A percentile compares a stretch with the other conserved stretches of the same genome.
Conservation (phyloP, 352 stramenopile genomes). For the Saprolegnia parasitica region DNA sequence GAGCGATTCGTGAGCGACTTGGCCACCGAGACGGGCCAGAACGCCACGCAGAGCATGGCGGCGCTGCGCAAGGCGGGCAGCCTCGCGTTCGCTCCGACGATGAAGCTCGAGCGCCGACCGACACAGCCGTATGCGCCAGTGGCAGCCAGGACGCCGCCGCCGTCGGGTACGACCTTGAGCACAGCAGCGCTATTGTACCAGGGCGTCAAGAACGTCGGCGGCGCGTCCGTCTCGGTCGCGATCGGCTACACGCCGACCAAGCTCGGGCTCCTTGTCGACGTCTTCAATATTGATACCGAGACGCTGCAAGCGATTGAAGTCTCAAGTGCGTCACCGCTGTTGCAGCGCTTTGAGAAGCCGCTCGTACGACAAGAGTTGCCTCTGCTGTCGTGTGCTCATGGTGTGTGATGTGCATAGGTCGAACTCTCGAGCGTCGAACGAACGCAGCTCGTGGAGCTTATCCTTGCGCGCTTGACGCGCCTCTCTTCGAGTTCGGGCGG, state of each 20-base stretch:
- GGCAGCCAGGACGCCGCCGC: constrained; percentile 2
- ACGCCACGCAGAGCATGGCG: constrained; percentile 31
- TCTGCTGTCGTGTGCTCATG: not conserved
- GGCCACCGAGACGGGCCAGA: constrained; percentile 61
- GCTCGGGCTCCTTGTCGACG: constrained; percentile 58
- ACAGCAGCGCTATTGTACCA: constrained; percentile 52
- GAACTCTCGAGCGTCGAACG: constrained; percentile 13
- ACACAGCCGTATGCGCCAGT: constrained; percentile 24
- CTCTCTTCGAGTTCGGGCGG: not conserved
- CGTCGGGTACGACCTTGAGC: constrained; percentile 28
- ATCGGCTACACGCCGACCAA: constrained; percentile 62
- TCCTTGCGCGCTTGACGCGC: constrained; percentile 20
- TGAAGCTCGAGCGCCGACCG: constrained; percentile 15
- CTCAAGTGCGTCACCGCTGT: constrained; percentile 39
- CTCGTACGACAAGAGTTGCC: not conserved
- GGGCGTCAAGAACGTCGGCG: constrained; percentile 53
- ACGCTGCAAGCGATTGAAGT: constrained; percentile 75
- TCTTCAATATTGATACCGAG: constrained; percentile 78
- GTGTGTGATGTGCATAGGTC: constrained; percentile 4
- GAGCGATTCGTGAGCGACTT: constrained; percentile 72
- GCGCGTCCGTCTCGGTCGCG: constrained; percentile 69
- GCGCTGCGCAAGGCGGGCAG: constrained; percentile 8
- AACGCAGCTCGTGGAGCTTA: constrained; percentile 5
- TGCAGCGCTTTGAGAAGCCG: constrained; percentile 40
- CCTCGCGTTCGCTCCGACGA: not conserved